Conservation (phyloP, 257 asterid species). For the Solanum clarkiae region DNA sequence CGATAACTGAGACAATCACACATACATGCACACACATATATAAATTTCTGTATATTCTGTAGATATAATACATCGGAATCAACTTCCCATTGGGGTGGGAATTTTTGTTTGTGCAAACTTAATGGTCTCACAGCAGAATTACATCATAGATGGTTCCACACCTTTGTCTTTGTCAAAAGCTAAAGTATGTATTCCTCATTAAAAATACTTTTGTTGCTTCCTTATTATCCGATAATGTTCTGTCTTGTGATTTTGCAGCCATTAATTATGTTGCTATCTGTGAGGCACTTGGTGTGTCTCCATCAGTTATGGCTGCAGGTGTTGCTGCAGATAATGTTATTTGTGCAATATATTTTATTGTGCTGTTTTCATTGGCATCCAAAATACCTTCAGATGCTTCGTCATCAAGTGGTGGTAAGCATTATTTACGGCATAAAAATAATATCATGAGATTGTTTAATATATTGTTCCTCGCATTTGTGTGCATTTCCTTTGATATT, state of each 20-base stretch:
- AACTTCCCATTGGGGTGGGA: not conserved
- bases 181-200: not conserved
- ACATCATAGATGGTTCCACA: not conserved
- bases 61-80: not conserved
- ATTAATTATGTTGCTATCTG: constrained; percentile 75
- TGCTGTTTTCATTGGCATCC: constrained; percentile 59
- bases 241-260: constrained; percentile 33
- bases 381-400: constrained; percentile 63
- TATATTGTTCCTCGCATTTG: not conserved
- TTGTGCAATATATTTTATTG: constrained; percentile 58
- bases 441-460: not conserved
- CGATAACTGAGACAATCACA: not conserved
- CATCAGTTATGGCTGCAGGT: constrained; percentile 78
- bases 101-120: not conserved
- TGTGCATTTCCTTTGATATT: not conserved
- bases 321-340: constrained; percentile 89
- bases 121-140: not conserved
- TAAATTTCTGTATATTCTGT: not conserved
- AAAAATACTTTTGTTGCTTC: not conserved
- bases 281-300: constrained; percentile 61
- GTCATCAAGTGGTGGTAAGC: constrained; percentile 25
- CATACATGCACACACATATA: not conserved
- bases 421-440: not conserved
- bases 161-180: not conserved
- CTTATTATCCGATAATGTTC: not conserved